phyloP scores from a whole-genome alignment of 192 early-diverging fungal genomes.

The Backusella tarrabulga region DNA sequence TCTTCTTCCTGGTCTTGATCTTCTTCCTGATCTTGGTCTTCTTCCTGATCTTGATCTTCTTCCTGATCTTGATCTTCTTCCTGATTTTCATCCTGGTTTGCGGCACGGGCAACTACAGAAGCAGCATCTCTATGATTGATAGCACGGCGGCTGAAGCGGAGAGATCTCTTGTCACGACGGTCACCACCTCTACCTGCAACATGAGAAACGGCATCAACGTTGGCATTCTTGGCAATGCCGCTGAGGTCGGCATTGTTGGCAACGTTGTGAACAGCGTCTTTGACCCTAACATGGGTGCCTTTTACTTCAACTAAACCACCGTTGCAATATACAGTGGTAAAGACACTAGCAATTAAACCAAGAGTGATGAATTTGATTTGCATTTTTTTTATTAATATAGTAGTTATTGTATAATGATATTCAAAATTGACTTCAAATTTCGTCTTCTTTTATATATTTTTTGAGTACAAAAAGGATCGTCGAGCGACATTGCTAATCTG shows the following conservation, averaged over 20 bases:
- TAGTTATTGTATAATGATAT: not conserved
- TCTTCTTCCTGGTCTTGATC: not conserved
- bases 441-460: not conserved
- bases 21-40: not conserved
- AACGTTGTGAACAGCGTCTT: not conserved
- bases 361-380: constrained; percentile 4
- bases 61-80: not conserved
- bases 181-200: not conserved
- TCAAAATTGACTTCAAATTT: not conserved
- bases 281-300: not conserved
- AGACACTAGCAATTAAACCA: constrained; percentile 2
- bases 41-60: not conserved
- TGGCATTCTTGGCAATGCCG: not conserved
- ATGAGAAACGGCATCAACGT: not conserved
- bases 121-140: not conserved
- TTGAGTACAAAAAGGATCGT: not conserved
- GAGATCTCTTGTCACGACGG: not conserved
- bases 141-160: not conserved
- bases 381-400: not conserved
- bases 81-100: not conserved
- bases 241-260: not conserved
- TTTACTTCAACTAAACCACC: not conserved
- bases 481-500: not conserved
- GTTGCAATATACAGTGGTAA: not conserved
- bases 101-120: not conserved